Conservation (phyloP, 768 basidiomycete genomes). For the Naganishia vishniacii region DNA sequence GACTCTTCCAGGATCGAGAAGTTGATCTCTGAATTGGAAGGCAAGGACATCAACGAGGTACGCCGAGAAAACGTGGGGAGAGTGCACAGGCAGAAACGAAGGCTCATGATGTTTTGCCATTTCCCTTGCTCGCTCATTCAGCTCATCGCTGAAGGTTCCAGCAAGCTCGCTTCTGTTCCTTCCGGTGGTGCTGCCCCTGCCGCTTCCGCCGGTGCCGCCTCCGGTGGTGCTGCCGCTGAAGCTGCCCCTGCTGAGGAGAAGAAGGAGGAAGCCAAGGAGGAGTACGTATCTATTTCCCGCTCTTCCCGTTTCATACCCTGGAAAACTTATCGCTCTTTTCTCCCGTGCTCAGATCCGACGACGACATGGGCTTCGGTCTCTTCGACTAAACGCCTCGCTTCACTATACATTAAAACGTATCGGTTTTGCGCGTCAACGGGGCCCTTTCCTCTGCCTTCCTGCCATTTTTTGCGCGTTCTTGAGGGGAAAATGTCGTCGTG, state of each 20-base stretch:
- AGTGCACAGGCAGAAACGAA: too few species aligned
- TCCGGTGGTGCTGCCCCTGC: conserved; percentile 72
- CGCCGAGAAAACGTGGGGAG: conserved; percentile 31
- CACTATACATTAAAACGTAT: conserved; percentile 1
- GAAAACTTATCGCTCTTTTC: too few species aligned
- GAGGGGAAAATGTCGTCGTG: conserved; percentile 10
- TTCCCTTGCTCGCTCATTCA: conserved; percentile 41
- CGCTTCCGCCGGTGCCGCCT: conserved; percentile 56
- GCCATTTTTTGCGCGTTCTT: conserved; percentile 10
- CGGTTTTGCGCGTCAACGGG: conserved; percentile 20
- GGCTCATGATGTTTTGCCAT: neutral
- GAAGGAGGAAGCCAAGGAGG: conserved; percentile 74
- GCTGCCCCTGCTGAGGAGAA: conserved; percentile 61
- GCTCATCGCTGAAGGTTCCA: conserved; percentile 86
- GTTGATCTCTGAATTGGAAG: conserved; percentile 81
- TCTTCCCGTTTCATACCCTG: neutral
- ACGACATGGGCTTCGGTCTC: conserved; percentile 96
- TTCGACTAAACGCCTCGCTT: conserved; percentile 66
- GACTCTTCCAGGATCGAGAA: conserved; percentile 74
- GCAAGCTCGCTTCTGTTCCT: conserved; percentile 94
- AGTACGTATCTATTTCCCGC: conserved; percentile 56
- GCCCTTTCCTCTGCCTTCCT: conserved; percentile 6
- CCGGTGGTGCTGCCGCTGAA: conserved; percentile 58
- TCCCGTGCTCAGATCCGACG: conserved; percentile 68
- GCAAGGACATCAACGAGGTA: conserved; percentile 80